Evolutionary conservation across 805 yeast species (phyloP).

Genomic region (Pichia membranifaciens): DNA sequence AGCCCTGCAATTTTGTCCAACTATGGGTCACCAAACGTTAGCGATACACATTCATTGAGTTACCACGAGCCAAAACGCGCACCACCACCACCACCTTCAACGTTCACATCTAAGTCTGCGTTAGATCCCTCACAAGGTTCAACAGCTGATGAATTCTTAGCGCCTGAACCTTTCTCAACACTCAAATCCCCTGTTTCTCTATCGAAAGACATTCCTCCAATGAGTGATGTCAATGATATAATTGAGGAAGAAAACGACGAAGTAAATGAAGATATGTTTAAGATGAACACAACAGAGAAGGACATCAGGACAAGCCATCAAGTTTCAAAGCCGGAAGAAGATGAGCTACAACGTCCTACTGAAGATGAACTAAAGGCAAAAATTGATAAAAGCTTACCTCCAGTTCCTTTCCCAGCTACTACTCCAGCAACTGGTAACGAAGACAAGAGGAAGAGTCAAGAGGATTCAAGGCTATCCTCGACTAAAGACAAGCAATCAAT

Average conservation of each 20-base stretch:
- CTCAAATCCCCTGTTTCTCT: conserved; percentile 11
- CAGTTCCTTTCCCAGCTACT: conserved; percentile 5
- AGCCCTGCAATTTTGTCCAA: not conserved
- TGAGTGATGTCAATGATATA: conserved; percentile 1
- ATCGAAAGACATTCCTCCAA: not conserved
- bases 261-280: not conserved
- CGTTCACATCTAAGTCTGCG: not conserved
- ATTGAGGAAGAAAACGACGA: conserved; percentile 9
- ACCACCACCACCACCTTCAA: not conserved
- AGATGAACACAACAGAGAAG: not conserved
- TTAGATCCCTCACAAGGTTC: not conserved
- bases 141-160: not conserved
- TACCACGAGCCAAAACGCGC: not conserved
- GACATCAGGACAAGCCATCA: not conserved
- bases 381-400: conserved; percentile 8
- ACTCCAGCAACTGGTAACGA: too few species aligned
- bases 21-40: too few species aligned
- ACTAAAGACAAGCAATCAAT: not conserved
- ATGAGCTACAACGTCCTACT: not conserved
- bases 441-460: too few species aligned
- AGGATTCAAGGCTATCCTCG: too few species aligned
- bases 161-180: not conserved
- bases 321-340: not conserved
- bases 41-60: not conserved
- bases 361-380: conserved; percentile 2